Percentiles rank a stretch among this genome's conserved stretches.
These are phyloP conservation scores for Leccinum subtestaceum DNA, from an alignment of 768 basidiomycete genomes.

Conservation along the genomic window DNA sequence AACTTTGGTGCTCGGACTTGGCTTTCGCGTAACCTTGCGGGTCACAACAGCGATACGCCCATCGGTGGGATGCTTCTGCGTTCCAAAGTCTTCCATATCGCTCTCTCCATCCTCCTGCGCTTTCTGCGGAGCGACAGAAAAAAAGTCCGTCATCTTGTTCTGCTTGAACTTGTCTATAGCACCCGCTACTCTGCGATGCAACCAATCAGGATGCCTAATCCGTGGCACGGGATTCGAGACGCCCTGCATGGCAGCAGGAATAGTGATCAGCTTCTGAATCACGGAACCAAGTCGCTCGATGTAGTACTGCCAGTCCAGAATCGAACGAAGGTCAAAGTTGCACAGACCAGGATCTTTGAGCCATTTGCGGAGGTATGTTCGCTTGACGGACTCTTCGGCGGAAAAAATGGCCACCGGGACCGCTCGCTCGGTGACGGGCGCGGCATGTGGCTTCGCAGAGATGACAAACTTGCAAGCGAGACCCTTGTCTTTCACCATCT, in stretches of 20 bases:
- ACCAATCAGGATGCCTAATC: conserved; percentile 96
- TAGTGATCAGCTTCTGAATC: conserved; percentile 98
- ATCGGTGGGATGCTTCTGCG: conserved; percentile 22
- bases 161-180: conserved; percentile 97
- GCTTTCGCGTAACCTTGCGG: conserved; percentile 42
- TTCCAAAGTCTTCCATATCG: conserved; percentile 67
- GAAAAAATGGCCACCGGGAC: conserved; percentile 98
- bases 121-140: conserved; percentile 35
- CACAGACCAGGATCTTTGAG: conserved; percentile 86
- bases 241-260: conserved; percentile 98
- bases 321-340: conserved; percentile 88
- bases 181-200: conserved; percentile 85
- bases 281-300: conserved; percentile 97
- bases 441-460: conserved; percentile 86
- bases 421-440: conserved; percentile 95
- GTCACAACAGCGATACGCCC: conserved; percentile 54
- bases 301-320: conserved; percentile 98
- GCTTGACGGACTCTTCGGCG: conserved; percentile 88
- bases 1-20: conserved; percentile 40
- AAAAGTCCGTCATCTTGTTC: conserved; percentile 96
- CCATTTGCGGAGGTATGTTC: conserved; percentile 92
- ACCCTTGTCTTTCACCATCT: conserved; percentile 99
- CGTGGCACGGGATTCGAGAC: conserved; percentile 95
- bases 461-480: conserved; percentile 99
- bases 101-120: conserved; percentile 8